phyloP scores from a whole-genome alignment of 352 stramenopile species.

The Phytopythium kandeliae region DNA sequence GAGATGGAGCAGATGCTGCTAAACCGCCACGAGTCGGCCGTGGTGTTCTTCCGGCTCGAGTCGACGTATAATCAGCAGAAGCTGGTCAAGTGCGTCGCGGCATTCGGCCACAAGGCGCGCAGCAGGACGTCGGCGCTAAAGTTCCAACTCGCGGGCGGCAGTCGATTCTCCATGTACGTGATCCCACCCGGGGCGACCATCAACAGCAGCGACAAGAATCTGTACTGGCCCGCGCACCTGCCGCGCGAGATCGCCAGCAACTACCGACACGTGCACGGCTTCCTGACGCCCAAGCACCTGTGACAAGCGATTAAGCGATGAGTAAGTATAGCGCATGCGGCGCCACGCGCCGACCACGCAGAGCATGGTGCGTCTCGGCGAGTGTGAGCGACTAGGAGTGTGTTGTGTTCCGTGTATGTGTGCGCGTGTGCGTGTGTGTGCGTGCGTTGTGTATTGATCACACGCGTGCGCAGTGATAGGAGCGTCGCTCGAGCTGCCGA shows the following conservation, averaged over 20 bases:
- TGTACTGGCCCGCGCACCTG: conserved; percentile 62
- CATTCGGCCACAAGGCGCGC: conserved; percentile 67
- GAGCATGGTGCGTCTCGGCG: no score
- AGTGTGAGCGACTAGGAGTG: neutral
- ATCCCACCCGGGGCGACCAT: conserved; percentile 70
- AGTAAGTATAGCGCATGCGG: neutral
- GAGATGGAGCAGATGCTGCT: conserved; percentile 34
- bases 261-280: conserved; percentile 57
- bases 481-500: no score
- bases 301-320: conserved; percentile 17
- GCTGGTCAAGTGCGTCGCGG: conserved; percentile 57
- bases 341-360: no score
- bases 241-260: conserved; percentile 32
- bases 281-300: conserved; percentile 38
- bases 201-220: conserved; percentile 58
- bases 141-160: conserved; percentile 9
- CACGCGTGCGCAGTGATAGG: no score
- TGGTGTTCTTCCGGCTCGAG: conserved; percentile 58
- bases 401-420: neutral
- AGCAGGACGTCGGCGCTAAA: neutral
- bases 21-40: conserved; percentile 32
- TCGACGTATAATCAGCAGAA: conserved; percentile 68
- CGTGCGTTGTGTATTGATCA: no score
- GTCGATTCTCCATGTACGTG: conserved; percentile 53
- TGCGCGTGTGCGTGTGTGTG: neutral